Percentiles rank a stretch among this genome's conserved stretches.
Evolutionary conservation across 257 asterid genomes (phyloP).

Genomic region (Przewalskia tangutica): DNA sequence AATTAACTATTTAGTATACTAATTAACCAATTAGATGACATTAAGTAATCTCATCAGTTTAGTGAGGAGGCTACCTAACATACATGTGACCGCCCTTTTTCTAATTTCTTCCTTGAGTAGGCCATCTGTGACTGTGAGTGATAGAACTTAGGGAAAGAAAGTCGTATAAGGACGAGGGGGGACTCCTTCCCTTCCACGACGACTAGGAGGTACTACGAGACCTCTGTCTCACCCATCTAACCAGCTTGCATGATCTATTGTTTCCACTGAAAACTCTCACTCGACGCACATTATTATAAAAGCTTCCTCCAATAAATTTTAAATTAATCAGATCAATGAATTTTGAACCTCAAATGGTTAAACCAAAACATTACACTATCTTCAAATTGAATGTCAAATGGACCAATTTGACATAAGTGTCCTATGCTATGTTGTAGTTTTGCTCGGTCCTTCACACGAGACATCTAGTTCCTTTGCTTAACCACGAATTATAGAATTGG

Average conservation of each 20-base stretch:
- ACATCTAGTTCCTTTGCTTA: neutral
- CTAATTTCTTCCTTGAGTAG: neutral
- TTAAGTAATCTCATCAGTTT: too few species aligned
- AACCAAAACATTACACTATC: neutral
- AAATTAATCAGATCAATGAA: neutral
- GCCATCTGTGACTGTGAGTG: neutral
- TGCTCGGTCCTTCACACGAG: neutral
- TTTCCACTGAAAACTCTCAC: too few species aligned
- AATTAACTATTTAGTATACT: too few species aligned
- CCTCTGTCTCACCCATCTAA: too few species aligned
- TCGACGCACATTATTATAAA: too few species aligned
- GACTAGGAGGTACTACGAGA: too few species aligned
- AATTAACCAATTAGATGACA: too few species aligned
- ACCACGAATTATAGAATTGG: neutral
- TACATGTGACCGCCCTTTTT: neutral
- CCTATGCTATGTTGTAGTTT: neutral
- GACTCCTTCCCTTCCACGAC: too few species aligned
- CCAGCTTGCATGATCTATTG: too few species aligned
- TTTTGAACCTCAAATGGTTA: neutral
- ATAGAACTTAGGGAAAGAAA: neutral
- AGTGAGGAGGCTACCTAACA: neutral
- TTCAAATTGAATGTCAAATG: too few species aligned
- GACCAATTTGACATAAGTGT: neutral
- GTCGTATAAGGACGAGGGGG: neutral
- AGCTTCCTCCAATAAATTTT: neutral